Evolutionary conservation across 2,329 filamentous ascomycete genomes (phyloP).

Genomic region (Trichoderma cornu-damae): DNA sequence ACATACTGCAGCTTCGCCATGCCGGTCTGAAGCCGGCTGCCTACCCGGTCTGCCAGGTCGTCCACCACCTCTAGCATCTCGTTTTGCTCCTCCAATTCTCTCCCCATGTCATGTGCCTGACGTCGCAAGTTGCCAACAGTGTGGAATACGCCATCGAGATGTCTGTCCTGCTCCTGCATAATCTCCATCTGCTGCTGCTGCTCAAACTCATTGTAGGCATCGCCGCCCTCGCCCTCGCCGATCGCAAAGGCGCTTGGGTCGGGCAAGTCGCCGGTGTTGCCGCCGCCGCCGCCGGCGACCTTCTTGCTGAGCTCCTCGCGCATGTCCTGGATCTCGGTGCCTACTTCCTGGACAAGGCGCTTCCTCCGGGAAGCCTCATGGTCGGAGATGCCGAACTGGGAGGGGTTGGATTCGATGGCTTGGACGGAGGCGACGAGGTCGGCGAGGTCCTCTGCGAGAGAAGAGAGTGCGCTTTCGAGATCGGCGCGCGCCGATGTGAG

Average conservation of each 20-base stretch:
- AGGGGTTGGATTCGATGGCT: conserved; percentile 81
- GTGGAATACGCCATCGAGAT: conserved; percentile 85
- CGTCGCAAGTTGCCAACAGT: conserved; percentile 86
- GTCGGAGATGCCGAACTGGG: conserved; percentile 77
- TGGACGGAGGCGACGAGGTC: conserved; percentile 84
- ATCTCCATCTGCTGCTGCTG: conserved; percentile 86
- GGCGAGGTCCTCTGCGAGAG: conserved; percentile 75
- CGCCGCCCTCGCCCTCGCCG: conserved; percentile 45
- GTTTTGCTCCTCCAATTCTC: conserved; percentile 90
- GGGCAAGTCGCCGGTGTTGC: conserved; percentile 43
- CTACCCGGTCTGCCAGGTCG: conserved; percentile 77
- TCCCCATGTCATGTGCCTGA: conserved; percentile 93
- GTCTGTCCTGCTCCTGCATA: conserved; percentile 91
- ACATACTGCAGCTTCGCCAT: conserved; percentile 82
- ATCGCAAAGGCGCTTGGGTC: conserved; percentile 55
- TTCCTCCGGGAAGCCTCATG: conserved; percentile 77
- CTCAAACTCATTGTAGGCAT: conserved; percentile 77
- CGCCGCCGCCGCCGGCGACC: conserved; percentile 31
- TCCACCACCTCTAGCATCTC: conserved; percentile 86
- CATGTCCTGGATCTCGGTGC: conserved; percentile 85
- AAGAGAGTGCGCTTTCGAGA: conserved; percentile 58
- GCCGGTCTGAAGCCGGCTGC: conserved; percentile 76
- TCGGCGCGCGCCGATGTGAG: conserved; percentile 72
- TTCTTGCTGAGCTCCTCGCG: conserved; percentile 68
- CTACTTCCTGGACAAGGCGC: conserved; percentile 82